Base-by-base conservation (phyloP, 495 filamentous ascomycete genomes). In the Daldinia concentrica region DNA sequence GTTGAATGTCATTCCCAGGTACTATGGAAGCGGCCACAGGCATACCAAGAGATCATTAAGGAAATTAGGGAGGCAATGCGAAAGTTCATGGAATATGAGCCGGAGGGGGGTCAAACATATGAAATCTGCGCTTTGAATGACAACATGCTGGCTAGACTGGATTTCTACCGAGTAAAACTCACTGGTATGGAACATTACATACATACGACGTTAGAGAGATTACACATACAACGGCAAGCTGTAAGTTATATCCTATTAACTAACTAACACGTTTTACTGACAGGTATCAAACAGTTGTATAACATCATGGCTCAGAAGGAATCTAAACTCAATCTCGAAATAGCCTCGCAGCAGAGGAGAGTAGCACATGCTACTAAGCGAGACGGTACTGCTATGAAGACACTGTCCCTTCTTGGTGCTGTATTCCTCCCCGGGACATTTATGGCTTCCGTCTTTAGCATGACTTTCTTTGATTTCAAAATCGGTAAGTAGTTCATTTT, bases 281-380 rank as follows among this genome's bases (percentile, higher is more conserved):
- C 58, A 37, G 17, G 52, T 39, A 30, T 26, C 2, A 48, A 52
- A 62, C 36, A 84, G 79, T 64, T 88, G 4, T 87, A 87, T 75
- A 88, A 87, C 72, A 86, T 87, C 76, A 86, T 87, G 71, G 83
- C 85, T 51, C 86, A 87, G 64, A 85, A 86, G 56, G 86, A 87
- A 68, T 84, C 82, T 14, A 86, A 86, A 62, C 81, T 88, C 39
- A 84, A 82, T 63, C 82, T 88, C 34, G 78, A 84, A 69, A 88
- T 88, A 79, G 86, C 86, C 34, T 85, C 82, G 14, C 84, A 87
- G 41, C 86, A 88, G 68, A 81, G 85, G 7, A 82, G 85, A 26
- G 75, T 88, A 17, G 85, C 86, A 3, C 86, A 88, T 71, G 82
- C 84, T n/a, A 81, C 79, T 43, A 87, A 86, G 71, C 80, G 86